Evolutionary conservation across 495 filamentous ascomycete genomes (phyloP).

Genomic region (Beverwykella pulmonaria): DNA sequence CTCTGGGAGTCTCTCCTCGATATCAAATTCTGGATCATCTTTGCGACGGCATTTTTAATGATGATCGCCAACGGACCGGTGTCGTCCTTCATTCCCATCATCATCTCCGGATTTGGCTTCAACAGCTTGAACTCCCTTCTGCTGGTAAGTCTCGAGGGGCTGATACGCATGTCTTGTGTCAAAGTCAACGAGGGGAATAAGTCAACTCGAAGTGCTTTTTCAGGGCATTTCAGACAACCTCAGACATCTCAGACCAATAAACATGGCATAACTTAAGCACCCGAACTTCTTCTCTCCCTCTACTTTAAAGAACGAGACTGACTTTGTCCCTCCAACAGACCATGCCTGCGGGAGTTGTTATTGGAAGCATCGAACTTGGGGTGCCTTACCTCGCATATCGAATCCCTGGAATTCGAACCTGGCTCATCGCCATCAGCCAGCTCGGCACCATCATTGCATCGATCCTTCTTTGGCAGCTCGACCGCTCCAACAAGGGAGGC

Average conservation of each 20-base stretch:
- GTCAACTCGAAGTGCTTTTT: too few relatives aligned
- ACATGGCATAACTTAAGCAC: too few relatives aligned
- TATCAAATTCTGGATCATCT: slow-evolving; percentile 50
- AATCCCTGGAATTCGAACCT: slow-evolving; percentile 24
- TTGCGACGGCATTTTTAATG: slow-evolving; percentile 46
- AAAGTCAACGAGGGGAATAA: too few relatives aligned
- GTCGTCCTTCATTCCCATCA: slow-evolving; percentile 49
- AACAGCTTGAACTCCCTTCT: slow-evolving; percentile 51
- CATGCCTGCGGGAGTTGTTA: slow-evolving; percentile 48
- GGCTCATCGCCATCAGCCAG: slow-evolving; percentile 28
- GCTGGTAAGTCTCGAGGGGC: too few relatives aligned
- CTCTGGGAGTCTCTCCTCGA: slow-evolving; percentile 52
- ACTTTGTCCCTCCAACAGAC: too few relatives aligned
- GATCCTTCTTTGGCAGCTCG: slow-evolving; percentile 47
- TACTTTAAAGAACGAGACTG: too few relatives aligned
- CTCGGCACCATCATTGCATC: slow-evolving; percentile 40
- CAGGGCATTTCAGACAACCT: too few relatives aligned
- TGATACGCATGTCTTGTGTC: too few relatives aligned
- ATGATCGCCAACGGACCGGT: slow-evolving; percentile 53
- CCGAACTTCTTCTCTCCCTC: too few relatives aligned
- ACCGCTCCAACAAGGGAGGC: slow-evolving; percentile 42
- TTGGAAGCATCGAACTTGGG: slow-evolving; percentile 46
- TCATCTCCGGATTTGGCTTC: slow-evolving; percentile 53
- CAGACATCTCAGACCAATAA: too few relatives aligned
- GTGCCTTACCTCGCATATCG: slow-evolving; percentile 45